Conservation (phyloP, 805 yeast species). For the Millerozyma acaciae region DNA sequence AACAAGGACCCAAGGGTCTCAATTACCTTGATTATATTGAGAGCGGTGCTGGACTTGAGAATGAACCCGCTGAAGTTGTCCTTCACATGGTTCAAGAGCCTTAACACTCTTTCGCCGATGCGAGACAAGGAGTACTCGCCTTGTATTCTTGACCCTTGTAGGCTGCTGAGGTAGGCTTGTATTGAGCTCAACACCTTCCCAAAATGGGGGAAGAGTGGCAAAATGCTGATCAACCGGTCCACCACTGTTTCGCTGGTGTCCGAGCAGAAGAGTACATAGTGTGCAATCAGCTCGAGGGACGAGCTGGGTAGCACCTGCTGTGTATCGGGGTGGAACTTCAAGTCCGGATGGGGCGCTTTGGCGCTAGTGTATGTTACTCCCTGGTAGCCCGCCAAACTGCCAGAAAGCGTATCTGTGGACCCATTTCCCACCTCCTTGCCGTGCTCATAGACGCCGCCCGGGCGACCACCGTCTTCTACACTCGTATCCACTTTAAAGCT, state of each 20-base stretch:
- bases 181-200: conserved; percentile 23
- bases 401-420: not conserved
- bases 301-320: conserved; percentile 45
- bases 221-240: conserved; percentile 18
- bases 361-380: conserved; percentile 24
- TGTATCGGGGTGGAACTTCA: conserved; percentile 36
- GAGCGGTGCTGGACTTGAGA: conserved; percentile 58
- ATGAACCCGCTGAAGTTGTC: conserved; percentile 66
- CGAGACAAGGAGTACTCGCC: conserved; percentile 17
- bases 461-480: conserved; percentile 7
- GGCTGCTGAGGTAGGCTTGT: conserved; percentile 8
- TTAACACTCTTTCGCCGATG: conserved; percentile 48
- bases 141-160: conserved; percentile 9
- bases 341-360: conserved; percentile 33
- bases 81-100: conserved; percentile 53
- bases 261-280: conserved; percentile 48
- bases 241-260: conserved; percentile 11
- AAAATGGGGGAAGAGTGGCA: conserved; percentile 37
- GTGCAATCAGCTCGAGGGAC: conserved; percentile 70
- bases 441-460: conserved; percentile 13
- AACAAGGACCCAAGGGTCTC: conserved; percentile 22
- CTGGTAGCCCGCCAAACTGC: not conserved
- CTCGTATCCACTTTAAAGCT: conserved; percentile 20
- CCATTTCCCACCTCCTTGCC: conserved; percentile 7
- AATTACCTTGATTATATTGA: conserved; percentile 52